Conservation (phyloP, 495 filamentous ascomycete species). For the Xylaria acuta region DNA sequence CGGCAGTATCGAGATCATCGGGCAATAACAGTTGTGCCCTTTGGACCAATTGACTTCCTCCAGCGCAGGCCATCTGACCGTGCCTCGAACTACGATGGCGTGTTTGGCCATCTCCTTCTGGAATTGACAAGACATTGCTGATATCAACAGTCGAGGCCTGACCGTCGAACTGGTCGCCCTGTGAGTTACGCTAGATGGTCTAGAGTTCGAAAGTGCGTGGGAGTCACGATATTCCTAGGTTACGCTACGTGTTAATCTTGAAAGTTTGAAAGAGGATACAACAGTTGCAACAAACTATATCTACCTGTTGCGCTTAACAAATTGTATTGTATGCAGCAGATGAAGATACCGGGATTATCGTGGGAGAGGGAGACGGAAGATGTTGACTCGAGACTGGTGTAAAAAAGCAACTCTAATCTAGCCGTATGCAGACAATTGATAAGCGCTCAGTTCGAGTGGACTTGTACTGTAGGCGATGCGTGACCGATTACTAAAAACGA, state of each 20-base stretch:
- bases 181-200: background rate
- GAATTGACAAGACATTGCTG: background rate
- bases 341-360: background rate
- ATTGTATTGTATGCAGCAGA: background rate
- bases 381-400: slow-evolving; percentile 7
- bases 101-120: background rate
- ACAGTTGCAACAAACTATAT: background rate
- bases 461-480: background rate
- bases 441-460: slow-evolving; percentile 3
- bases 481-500: background rate
- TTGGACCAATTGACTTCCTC: background rate
- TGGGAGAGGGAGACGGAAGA: background rate
- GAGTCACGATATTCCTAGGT: background rate
- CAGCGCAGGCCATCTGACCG: too few relatives aligned
- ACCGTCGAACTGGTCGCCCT: background rate
- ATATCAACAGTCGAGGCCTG: background rate
- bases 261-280: background rate
- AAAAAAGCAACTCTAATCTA: slow-evolving; percentile 9
- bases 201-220: background rate
- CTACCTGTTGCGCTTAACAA: background rate
- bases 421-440: background rate
- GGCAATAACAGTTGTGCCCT: too few relatives aligned
- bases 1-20: background rate
- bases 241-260: background rate
- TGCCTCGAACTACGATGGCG: background rate